phyloP scores from a whole-genome alignment of 192 early-diverging fungal genomes.

The Allomyces arbusculus region DNA sequence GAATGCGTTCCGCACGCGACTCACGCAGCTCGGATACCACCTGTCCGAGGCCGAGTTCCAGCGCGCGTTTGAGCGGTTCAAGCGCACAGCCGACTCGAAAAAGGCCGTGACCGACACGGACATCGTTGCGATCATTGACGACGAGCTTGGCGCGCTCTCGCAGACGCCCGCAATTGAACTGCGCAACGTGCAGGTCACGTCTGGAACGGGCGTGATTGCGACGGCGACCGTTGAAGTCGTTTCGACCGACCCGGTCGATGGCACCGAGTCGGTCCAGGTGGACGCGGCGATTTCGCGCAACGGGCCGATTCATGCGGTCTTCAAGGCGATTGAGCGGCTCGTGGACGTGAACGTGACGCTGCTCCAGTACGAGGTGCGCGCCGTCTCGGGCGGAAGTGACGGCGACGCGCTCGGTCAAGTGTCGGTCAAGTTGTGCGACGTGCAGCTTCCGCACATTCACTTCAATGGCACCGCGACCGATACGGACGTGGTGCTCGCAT shows the following conservation, averaged over 20 bases:
- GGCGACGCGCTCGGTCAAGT: conserved; percentile 77
- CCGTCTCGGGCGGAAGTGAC: conserved; percentile 48
- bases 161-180: no score
- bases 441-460: conserved; percentile 16
- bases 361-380: conserved; percentile 67
- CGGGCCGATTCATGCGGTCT: conserved; percentile 78
- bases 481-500: conserved; percentile 68
- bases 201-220: conserved; percentile 45
- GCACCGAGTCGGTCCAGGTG: conserved; percentile 8
- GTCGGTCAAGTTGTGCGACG: conserved; percentile 38
- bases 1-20: conserved; percentile 67
- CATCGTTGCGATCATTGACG: conserved; percentile 64
- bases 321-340: conserved; percentile 71
- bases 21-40: conserved; percentile 57
- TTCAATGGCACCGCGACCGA: conserved; percentile 60
- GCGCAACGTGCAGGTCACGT: conserved; percentile 52
- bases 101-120: conserved; percentile 72
- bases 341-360: conserved; percentile 49
- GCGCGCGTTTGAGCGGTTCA: conserved; percentile 68
- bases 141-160: conserved; percentile 49
- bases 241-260: conserved; percentile 24
- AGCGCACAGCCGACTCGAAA: conserved; percentile 76
- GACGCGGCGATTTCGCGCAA: conserved; percentile 63
- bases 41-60: conserved; percentile 43
- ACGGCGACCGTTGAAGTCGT: conserved; percentile 64